phyloP scores from a whole-genome alignment of 805 yeast species.

The Metschnikowia dekortorum region DNA sequence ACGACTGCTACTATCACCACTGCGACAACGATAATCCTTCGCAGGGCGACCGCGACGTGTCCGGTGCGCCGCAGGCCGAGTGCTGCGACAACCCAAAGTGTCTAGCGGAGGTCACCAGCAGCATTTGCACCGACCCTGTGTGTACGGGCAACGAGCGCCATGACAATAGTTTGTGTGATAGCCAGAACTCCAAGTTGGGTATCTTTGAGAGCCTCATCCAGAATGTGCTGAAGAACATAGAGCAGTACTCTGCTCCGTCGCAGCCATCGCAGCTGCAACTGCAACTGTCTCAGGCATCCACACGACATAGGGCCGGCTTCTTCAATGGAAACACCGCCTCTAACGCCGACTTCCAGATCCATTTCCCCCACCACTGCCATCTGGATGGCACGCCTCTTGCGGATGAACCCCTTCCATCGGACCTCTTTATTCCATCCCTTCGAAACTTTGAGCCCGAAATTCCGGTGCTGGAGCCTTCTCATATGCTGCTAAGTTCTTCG shows the following conservation, averaged over 20 bases:
- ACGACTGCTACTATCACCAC: conserved; percentile 37
- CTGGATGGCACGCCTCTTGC: conserved; percentile 6
- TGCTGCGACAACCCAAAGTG: conserved; percentile 8
- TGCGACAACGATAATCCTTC: conserved; percentile 24
- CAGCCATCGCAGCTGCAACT: neutral
- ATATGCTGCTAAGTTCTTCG: neutral
- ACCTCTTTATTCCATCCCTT: neutral
- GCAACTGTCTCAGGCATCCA: neutral
- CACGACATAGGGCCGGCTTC: neutral
- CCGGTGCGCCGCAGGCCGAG: neutral
- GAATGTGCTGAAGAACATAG: conserved; percentile 31
- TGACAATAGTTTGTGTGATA: conserved; percentile 23
- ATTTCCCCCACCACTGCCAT: conserved; percentile 40
- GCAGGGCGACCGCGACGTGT: neutral
- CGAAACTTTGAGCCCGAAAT: neutral
- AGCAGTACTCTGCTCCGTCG: conserved; percentile 10
- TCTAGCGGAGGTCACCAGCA: neutral
- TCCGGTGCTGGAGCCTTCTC: neutral
- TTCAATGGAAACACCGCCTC: conserved; percentile 1
- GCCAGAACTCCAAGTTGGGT: conserved; percentile 26
- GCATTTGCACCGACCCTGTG: conserved; percentile 5
- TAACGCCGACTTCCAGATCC: conserved; percentile 26
- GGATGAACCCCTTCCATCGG: neutral
- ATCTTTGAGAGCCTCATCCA: conserved; percentile 38
- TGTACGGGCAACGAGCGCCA: conserved; percentile 8